Conservation (phyloP, 306 rosid species). For the barrel medic (Medicago truncatula) region MtrunA17r5.0-ANR NC_053048.1:46179501-46180000, state of each 20-base stretch:
- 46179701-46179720: constrained; percentile 63
- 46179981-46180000: constrained; percentile 74
- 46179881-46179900: constrained; percentile 56
- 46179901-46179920: constrained; percentile 66
- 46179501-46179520: constrained; percentile 93
- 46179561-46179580: constrained; percentile 93
- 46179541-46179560: constrained; percentile 95
- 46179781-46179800: background rate
- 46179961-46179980: constrained; percentile 70
- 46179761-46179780: constrained; percentile 51
- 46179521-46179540: constrained; percentile 94
- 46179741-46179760: constrained; percentile 49
- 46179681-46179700: constrained; percentile 74
- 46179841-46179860: constrained; percentile 64
- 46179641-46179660: constrained; percentile 90
- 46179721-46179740: constrained; percentile 72
- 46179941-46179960: constrained; percentile 71
- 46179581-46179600: constrained; percentile 82
- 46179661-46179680: constrained; percentile 93
- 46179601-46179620: constrained; percentile 77
- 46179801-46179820: too few relatives aligned
- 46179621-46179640: constrained; percentile 82
- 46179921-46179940: constrained; percentile 65
- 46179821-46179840: constrained; percentile 10
- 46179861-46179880: constrained; percentile 74